A percentile compares a stretch with the other conserved stretches of the same genome.
Conservation (phyloP, 2,329 filamentous ascomycete genomes). For the Penicillium sp. region DNA sequence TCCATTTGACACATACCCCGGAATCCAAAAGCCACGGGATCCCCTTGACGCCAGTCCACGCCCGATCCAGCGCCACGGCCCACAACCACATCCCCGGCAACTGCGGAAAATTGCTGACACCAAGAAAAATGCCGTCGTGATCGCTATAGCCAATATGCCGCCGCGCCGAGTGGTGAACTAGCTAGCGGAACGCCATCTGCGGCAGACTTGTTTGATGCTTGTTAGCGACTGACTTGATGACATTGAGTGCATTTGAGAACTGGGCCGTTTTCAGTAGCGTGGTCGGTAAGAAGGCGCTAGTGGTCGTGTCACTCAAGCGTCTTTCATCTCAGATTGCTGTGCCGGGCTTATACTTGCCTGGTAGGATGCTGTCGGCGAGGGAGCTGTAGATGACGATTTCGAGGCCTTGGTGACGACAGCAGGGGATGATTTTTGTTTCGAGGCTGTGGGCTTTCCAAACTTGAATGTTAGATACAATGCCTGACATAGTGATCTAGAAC, state of each 20-base stretch:
- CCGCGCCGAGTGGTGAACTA: slow-evolving; percentile 11
- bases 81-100: background rate
- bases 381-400: background rate
- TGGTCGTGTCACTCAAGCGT: background rate
- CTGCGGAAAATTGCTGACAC: background rate
- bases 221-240: background rate
- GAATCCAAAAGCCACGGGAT: background rate
- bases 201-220: background rate
- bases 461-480: background rate
- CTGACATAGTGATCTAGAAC: background rate
- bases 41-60: background rate
- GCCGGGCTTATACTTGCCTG: background rate
- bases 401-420: background rate
- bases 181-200: background rate
- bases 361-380: background rate
- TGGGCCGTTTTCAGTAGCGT: background rate
- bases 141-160: background rate
- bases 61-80: background rate
- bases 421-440: background rate
- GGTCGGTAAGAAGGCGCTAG: background rate
- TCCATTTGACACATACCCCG: too few relatives aligned
- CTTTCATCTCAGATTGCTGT: background rate
- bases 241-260: background rate
- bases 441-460: background rate
- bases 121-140: background rate